phyloP scores from a whole-genome alignment of 2,329 filamentous ascomycete genomes.

The Fusarium nurragi region DNA sequence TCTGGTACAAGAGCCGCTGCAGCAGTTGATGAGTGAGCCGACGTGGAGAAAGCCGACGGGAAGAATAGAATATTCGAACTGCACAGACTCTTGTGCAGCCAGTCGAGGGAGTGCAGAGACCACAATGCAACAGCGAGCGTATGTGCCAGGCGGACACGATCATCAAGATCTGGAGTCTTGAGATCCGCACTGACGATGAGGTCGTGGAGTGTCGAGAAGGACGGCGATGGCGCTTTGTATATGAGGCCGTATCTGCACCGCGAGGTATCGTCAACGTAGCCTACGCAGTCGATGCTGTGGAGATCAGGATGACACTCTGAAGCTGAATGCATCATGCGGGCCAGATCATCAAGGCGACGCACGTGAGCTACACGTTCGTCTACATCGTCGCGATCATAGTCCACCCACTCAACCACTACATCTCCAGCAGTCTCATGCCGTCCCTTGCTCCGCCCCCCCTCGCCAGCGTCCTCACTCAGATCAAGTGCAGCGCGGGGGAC shows the following conservation, averaged over 20 bases:
- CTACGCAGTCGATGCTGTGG: conserved; percentile 58
- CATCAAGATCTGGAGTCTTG: conserved; percentile 57
- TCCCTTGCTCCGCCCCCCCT: conserved; percentile 45
- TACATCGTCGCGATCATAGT: conserved; percentile 55
- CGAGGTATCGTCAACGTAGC: conserved; percentile 56
- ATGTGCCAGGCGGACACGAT: conserved; percentile 54
- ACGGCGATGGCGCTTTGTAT: conserved; percentile 51
- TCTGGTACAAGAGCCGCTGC: conserved; percentile 52
- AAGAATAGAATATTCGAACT: conserved; percentile 65
- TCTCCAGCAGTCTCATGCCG: conserved; percentile 49
- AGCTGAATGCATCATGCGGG: conserved; percentile 58
- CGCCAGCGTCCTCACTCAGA: conserved; percentile 17
- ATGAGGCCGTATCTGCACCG: conserved; percentile 56
- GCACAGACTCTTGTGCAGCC: conserved; percentile 66
- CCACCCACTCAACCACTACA: conserved; percentile 57
- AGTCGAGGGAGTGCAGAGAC: conserved; percentile 64
- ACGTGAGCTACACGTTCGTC: conserved; percentile 56
- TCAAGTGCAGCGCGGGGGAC: conserved; percentile 49
- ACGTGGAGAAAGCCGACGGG: conserved; percentile 52
- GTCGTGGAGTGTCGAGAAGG: conserved; percentile 52
- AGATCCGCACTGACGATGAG: conserved; percentile 53
- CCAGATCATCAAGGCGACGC: conserved; percentile 57
- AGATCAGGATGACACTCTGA: conserved; percentile 57
- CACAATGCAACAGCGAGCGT: conserved; percentile 57
- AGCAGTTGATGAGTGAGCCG: conserved; percentile 47